Evolutionary conservation across 1,139 yeast genomes (phyloP).

Genomic region (Eremothecium cymbalariae): DNA sequence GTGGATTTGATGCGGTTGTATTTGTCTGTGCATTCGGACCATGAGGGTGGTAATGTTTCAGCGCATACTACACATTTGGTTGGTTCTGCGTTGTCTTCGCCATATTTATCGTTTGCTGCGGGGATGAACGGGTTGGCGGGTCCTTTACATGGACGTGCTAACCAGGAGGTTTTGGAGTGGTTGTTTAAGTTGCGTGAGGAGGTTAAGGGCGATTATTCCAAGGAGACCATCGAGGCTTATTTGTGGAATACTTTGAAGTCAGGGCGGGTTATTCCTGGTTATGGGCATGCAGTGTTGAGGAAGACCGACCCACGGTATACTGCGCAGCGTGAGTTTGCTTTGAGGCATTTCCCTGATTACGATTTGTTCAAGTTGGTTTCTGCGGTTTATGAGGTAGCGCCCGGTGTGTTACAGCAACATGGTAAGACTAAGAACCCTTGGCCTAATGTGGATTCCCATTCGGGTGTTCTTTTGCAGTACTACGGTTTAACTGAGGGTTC

Average conservation of each 20-base stretch:
- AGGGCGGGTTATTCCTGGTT: constrained; percentile 40
- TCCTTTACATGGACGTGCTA: constrained; percentile 40
- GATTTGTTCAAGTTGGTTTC: constrained; percentile 86
- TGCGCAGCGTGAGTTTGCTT: constrained; percentile 94
- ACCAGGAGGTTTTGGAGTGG: constrained; percentile 40
- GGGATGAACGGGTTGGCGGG: constrained; percentile 41
- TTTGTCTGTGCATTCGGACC: constrained; percentile 40
- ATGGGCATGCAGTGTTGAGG: constrained; percentile 40
- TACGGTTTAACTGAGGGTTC: constrained; percentile 93
- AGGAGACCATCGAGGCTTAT: constrained; percentile 32
- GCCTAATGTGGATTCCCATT: constrained; percentile 98
- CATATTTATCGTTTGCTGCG: constrained; percentile 36
- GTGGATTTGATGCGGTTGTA: constrained; percentile 38
- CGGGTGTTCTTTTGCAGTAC: constrained; percentile 94
- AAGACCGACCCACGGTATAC: constrained; percentile 45
- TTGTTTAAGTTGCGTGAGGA: constrained; percentile 33
- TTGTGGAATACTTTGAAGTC: constrained; percentile 37
- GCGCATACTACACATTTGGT: constrained; percentile 40
- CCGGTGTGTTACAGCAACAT: constrained; percentile 88
- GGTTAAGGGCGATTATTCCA: constrained; percentile 29
- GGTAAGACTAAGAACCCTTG: constrained; percentile 99
- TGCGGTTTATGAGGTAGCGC: constrained; percentile 88
- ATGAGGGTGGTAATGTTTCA: constrained; percentile 42
- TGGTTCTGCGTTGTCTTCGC: constrained; percentile 38
- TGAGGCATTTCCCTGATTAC: constrained; percentile 95